Percentiles rank a stretch among this genome's conserved stretches.
Evolutionary conservation across 352 stramenopile species (phyloP).

Genomic region (Aphanomyces cochlioides): DNA sequence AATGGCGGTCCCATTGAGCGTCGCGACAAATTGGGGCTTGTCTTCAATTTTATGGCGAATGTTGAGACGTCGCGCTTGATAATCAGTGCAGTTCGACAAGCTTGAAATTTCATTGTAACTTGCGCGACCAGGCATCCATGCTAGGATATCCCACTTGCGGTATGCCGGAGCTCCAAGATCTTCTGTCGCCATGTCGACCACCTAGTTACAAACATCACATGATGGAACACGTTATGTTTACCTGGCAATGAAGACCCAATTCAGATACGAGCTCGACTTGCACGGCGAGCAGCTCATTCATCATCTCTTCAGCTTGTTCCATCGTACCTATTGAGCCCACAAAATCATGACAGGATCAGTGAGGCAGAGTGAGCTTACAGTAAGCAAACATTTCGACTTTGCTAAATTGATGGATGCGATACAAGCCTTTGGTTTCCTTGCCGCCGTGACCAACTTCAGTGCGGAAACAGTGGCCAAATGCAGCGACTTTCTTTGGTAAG

Average conservation of each 20-base stretch:
- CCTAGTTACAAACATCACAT: conserved; percentile 22
- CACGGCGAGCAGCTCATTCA: conserved; percentile 76
- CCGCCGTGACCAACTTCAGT: conserved; percentile 81
- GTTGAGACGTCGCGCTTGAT: conserved; percentile 79
- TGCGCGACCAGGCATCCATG: conserved; percentile 78
- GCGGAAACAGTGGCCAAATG: conserved; percentile 86
- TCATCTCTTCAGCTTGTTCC: conserved; percentile 60
- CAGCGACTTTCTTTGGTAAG: conserved; percentile 71
- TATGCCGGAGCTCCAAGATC: conserved; percentile 78
- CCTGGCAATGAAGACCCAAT: conserved; percentile 69
- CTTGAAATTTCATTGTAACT: conserved; percentile 82
- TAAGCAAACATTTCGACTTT: conserved; percentile 90
- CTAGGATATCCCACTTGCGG: conserved; percentile 84
- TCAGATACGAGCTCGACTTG: conserved; percentile 73
- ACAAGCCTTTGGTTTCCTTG: conserved; percentile 69
- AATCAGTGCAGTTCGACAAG: conserved; percentile 89
- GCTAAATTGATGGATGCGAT: conserved; percentile 87
- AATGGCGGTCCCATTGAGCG: conserved; percentile 82
- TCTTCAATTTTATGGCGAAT: conserved; percentile 68
- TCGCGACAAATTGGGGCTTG: conserved; percentile 81
- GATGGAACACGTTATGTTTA: background rate
- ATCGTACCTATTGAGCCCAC: conserved; percentile 40
- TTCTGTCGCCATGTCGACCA: conserved; percentile 81
- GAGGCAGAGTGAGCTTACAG: conserved; percentile 25
- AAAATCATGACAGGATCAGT: too few relatives aligned